Base-by-base conservation (phyloP, 2,329 filamentous ascomycete species). In the Xylariaceae sp. region DNA sequence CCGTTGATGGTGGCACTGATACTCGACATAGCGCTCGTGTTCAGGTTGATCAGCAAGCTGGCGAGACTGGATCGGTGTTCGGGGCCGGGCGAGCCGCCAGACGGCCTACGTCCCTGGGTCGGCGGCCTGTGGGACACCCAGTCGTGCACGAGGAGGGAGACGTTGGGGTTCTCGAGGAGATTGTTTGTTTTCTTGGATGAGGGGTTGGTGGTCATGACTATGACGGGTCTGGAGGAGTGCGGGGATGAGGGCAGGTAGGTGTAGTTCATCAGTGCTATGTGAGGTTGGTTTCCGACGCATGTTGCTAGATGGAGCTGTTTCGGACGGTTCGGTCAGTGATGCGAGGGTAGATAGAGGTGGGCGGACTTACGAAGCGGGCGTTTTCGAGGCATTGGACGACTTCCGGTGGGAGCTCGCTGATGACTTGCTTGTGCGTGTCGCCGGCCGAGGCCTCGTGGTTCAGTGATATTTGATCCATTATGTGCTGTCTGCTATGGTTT, bases 251-350 rank as follows among this genome's bases (percentile, higher is more conserved):
- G 88, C 18, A 99, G 87, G 74, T 97, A 97, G 66, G 94, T 97
- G 77, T 97, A 97, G 77, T 96, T 97, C 94, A 99, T 99, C 59
- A 99, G 84, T 36, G 91, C 95, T 60, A 97, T 90, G 70, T 97
- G 90, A 10, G 94, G 94, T 58, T 85, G 78, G 65, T 94, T 88
- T 61, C 88, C 80, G 62, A 84, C 84, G 71, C 89, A 95, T 51
- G 94, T 99, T 63, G 94, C 92, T 48, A 99, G 87, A 72, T 99
- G 94, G 61, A 99, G 90, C 91, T 96, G 65, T 36, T 42, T 17
- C 45, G 54, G 54, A 31, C 38, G 18, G 12, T 44, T 28, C 19
- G 22, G 45, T 54, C 45, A 53, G 57, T 33, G 39, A 28, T 36
- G 34, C 47, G 31, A 31, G 22, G 46, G 50, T 59, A 55, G 58